Percentiles rank a stretch among this genome's conserved stretches.
Evolutionary conservation across 495 filamentous ascomycete genomes (phyloP).

Genomic region (Penicillium verhagenii): DNA sequence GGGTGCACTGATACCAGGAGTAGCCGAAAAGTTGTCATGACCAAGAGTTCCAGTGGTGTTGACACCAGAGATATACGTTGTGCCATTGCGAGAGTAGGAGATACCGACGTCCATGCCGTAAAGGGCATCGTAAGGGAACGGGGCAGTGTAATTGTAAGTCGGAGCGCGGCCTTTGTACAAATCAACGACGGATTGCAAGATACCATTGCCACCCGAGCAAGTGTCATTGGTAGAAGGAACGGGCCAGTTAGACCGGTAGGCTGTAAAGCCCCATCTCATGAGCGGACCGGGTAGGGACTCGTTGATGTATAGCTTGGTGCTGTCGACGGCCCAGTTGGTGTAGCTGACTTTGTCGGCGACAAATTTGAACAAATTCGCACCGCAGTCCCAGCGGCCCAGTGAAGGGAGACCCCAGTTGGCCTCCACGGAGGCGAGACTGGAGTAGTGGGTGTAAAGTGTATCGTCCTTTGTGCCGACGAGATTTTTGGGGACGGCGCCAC

Average conservation of each 20-base stretch:
- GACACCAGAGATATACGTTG: constrained; percentile 11
- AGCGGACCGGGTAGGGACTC: constrained; percentile 43
- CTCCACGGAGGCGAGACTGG: constrained; percentile 56
- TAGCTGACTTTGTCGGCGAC: constrained; percentile 56
- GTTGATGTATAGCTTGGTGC: constrained; percentile 40
- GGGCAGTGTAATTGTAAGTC: constrained; percentile 39
- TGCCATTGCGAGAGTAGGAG: constrained; percentile 11
- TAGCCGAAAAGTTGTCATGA: neutral
- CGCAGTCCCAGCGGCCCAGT: constrained; percentile 66
- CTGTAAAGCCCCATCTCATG: constrained; percentile 23
- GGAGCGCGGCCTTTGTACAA: constrained; percentile 28
- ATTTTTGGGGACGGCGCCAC: constrained; percentile 54
- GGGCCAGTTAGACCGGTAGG: constrained; percentile 35
- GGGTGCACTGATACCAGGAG: neutral
- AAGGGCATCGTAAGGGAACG: constrained; percentile 37
- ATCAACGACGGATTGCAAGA: constrained; percentile 36
- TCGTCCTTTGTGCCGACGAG: constrained; percentile 58
- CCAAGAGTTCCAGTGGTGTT: constrained; percentile 3
- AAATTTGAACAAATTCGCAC: constrained; percentile 61
- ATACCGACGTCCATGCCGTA: constrained; percentile 25
- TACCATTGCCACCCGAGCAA: constrained; percentile 40
- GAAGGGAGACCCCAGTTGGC: constrained; percentile 66
- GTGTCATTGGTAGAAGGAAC: constrained; percentile 33
- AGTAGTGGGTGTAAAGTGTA: constrained; percentile 70
- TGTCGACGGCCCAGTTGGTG: constrained; percentile 44